These are phyloP conservation scores for Lentinula aciculospora DNA, from an alignment of 768 basidiomycete species.

Conservation along the genomic window DNA sequence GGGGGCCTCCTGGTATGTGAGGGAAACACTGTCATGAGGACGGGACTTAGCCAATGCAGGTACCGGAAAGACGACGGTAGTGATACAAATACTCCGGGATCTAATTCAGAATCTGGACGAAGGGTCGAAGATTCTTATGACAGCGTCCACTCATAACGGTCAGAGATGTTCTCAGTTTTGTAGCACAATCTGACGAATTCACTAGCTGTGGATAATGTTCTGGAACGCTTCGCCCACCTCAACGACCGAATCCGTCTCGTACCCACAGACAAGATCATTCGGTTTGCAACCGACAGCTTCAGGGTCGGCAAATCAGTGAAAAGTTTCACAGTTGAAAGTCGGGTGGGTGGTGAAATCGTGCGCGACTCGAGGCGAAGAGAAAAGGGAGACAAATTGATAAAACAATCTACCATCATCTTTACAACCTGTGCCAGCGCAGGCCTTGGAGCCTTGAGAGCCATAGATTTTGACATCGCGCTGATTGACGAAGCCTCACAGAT, in stretches of 20 bases:
- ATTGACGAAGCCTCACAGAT: constrained; percentile 72
- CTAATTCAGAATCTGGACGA: constrained; percentile 24
- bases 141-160: constrained; percentile 70
- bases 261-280: constrained; percentile 51
- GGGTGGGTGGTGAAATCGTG: constrained; percentile 58
- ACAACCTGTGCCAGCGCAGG: constrained; percentile 67
- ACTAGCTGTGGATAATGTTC: constrained; percentile 65
- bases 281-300: constrained; percentile 61
- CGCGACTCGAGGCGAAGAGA: constrained; percentile 53
- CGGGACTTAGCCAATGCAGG: constrained; percentile 29
- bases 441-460: constrained; percentile 49
- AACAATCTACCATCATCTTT: constrained; percentile 52
- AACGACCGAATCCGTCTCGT: constrained; percentile 42
- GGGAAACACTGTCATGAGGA: background rate
- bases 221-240: constrained; percentile 52
- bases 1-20: constrained; percentile 59
- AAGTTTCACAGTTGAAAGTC: constrained; percentile 57
- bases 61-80: constrained; percentile 69
- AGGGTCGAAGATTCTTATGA: constrained; percentile 54
- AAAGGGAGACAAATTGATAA: constrained; percentile 53
- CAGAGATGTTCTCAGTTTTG: too few species aligned
- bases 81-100: constrained; percentile 51
- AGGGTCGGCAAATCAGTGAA: constrained; percentile 55
- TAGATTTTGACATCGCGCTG: constrained; percentile 53
- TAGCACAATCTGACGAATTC: background rate